A percentile compares a stretch with the other conserved stretches of the same genome.
phyloP scores from a whole-genome alignment of 73 alveolate genomes.

The Tetrahymena malaccensis region DNA sequence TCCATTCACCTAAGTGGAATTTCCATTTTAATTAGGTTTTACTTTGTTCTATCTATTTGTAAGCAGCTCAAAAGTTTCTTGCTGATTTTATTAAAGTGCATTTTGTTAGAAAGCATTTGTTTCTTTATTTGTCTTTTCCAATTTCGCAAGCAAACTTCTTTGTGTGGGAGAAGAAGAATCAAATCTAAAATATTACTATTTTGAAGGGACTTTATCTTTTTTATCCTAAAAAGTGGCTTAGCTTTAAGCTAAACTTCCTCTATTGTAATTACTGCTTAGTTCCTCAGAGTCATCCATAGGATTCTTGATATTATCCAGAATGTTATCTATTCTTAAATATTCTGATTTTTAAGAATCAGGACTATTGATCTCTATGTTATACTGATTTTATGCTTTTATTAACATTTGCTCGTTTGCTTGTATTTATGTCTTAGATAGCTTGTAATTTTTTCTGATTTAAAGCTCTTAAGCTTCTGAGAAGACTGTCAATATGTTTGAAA shows the following conservation, averaged over 20 bases:
- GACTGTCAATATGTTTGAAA: neutral
- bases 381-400: neutral
- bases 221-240: neutral
- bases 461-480: neutral
- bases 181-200: neutral
- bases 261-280: neutral
- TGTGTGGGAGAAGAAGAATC: neutral
- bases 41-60: neutral
- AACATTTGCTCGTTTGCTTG: neutral
- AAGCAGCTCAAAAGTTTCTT: neutral
- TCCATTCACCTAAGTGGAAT: neutral
- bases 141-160: neutral
- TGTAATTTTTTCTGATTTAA: neutral
- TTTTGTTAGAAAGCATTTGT: too few relatives aligned
- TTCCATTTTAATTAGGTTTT: neutral
- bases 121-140: neutral
- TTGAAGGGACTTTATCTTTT: neutral
- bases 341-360: neutral
- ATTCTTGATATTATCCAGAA: neutral
- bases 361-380: neutral
- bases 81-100: too few relatives aligned
- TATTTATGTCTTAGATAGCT: neutral
- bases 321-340: neutral
- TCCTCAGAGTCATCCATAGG: neutral
- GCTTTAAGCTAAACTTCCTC: too few relatives aligned